Conservation (phyloP, 140 eudicot species). For the Erigeron philadelphicus region DNA sequence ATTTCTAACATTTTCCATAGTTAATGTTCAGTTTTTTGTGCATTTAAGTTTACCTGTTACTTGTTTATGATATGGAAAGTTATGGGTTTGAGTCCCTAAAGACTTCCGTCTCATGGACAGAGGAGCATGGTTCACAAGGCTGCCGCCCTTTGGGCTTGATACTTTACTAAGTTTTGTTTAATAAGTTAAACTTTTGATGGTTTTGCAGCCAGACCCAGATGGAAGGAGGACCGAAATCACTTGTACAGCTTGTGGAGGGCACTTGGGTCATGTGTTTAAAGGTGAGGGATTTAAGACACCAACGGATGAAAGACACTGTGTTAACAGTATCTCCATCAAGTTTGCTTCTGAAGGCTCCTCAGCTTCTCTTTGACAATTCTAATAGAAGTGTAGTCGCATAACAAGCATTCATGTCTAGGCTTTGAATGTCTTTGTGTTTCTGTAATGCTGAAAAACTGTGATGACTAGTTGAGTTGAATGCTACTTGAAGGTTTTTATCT, state of each 20-base stretch:
- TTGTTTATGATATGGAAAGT: background rate
- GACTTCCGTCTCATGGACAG: background rate
- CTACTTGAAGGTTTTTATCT: background rate
- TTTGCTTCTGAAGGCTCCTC: slow-evolving; percentile 38
- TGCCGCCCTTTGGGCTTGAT: background rate
- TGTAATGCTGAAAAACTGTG: slow-evolving; percentile 9
- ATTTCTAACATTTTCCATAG: slow-evolving; percentile 1
- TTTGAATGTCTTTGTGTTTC: slow-evolving; percentile 24
- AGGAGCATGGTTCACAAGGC: background rate
- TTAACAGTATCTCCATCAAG: slow-evolving; percentile 75
- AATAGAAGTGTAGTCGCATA: background rate
- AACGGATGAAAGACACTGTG: slow-evolving; percentile 82
- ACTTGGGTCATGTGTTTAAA: slow-evolving; percentile 78
- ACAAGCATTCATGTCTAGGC: slow-evolving; percentile 8
- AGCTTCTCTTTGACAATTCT: slow-evolving; percentile 25
- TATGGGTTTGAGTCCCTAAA: background rate
- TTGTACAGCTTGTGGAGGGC: slow-evolving; percentile 92
- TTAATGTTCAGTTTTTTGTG: background rate
- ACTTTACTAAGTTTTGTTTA: background rate
- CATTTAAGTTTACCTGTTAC: background rate
- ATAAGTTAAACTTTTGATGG: background rate
- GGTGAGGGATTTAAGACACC: slow-evolving; percentile 74
- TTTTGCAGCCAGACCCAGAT: slow-evolving; percentile 75
- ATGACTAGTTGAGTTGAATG: slow-evolving; percentile 1
- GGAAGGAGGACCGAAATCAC: slow-evolving; percentile 91